Conservation (phyloP, 306 rosid genomes). For the Vicia faba region DNA sequence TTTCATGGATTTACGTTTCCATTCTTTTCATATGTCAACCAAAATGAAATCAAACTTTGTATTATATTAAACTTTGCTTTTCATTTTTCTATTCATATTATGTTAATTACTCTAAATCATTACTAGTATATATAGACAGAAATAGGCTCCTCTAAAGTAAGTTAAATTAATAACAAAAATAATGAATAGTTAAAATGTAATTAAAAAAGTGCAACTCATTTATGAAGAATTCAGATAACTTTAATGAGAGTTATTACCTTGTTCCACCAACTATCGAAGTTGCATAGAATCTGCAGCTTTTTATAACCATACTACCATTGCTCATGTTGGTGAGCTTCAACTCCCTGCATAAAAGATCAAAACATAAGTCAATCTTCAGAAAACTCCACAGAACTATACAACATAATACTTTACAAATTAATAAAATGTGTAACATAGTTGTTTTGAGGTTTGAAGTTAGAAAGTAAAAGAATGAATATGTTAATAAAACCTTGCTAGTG, state of each 20-base stretch:
- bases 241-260: constrained; percentile 60
- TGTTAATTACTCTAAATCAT: too few relatives aligned
- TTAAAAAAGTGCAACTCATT: neutral
- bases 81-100: too few relatives aligned
- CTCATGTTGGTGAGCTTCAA: constrained; percentile 40
- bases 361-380: neutral
- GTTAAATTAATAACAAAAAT: too few relatives aligned
- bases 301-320: constrained; percentile 39
- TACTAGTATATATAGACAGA: too few relatives aligned
- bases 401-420: neutral
- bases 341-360: constrained; percentile 42
- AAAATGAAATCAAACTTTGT: neutral
- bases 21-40: constrained; percentile 35
- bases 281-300: constrained; percentile 45
- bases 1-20: constrained; percentile 32
- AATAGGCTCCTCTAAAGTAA: too few relatives aligned
- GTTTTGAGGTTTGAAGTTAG: constrained; percentile 15
- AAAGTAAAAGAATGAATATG: neutral
- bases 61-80: too few relatives aligned
- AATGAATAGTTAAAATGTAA: too few relatives aligned
- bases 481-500: constrained; percentile 57
- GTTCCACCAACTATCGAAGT: constrained; percentile 41
- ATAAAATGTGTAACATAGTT: neutral
- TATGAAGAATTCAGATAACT: constrained; percentile 11
- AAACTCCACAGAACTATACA: neutral